Evolutionary conservation across 208 protist genomes (phyloP), one percentile per base, ranked within the genome.

Genomic region (Acanthamoeba triangularis): DNA sequence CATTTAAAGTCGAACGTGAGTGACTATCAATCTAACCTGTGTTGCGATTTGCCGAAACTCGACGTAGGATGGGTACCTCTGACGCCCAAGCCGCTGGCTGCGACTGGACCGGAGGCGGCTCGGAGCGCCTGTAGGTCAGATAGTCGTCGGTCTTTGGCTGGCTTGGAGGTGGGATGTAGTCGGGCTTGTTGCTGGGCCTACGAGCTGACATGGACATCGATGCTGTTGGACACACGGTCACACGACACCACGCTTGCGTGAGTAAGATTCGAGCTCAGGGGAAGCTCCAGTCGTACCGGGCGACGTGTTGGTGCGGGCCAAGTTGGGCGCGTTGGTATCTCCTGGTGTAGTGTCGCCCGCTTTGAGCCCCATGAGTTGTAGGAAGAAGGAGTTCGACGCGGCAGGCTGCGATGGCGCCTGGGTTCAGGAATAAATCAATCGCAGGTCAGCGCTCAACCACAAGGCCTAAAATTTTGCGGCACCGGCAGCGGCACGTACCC

Each of bases 301-400:
- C 11, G 41, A 80, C 10, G 72, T 80, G 72, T 80, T 80, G 41
- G 72, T 30, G 33, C 72, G 72, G 8, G 14, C 20, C 25, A 80
- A 35, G 33, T 13, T 8, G 14, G 72, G 72, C 72, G 14, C 33
- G 72, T 25, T 25, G 37, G 3, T n/a, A n/a, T n/a, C n/a, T n/a
- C n/a, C n/a, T 25, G 72, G 3, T 80, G 33, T 23, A 16, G 1
- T 23, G 1, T 80, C 37, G 2, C 49, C 35, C 10, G 72, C 35
- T 35, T 80, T 80, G 41, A 91, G 30, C 5, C 84, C 84, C 84
- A 91, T 91, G 23, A 91, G 84, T 37, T 91, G 84, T 5, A 91
- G 84, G 84, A 91, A 91, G 54, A 91, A 91, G 7, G 84, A 91
- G 44, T 91, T 91, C 16, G 72, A 80, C 7, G 72, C 72, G 6